These are phyloP conservation scores for Leishmania tarentolae DNA, from an alignment of 208 protist genomes.

Conservation along the genomic window DNA sequence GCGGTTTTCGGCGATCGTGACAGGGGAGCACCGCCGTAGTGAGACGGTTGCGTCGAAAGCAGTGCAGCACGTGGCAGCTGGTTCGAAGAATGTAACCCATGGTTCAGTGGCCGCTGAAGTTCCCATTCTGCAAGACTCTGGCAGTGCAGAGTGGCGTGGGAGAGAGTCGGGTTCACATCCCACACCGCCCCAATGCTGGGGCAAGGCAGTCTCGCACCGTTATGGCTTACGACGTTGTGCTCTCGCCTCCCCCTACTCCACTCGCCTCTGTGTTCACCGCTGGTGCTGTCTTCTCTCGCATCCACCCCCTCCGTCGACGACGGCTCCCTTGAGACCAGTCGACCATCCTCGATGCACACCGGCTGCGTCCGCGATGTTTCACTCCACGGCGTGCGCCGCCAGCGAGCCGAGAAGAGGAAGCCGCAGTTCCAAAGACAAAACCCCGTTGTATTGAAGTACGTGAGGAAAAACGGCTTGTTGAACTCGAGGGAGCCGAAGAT, in stretches of 20 bases:
- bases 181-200: background rate
- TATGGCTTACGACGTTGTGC: background rate
- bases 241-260: background rate
- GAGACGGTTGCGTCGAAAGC: background rate
- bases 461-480: conserved; percentile 91
- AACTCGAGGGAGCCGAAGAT: conserved; percentile 86
- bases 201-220: background rate
- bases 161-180: background rate
- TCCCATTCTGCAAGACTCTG: background rate
- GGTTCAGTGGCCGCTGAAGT: background rate
- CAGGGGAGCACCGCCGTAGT: background rate
- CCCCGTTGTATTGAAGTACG: conserved; percentile 89
- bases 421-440: conserved; percentile 89
- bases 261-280: background rate
- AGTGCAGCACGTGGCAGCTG: background rate
- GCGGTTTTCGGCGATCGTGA: background rate
- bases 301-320: conserved; percentile 3
- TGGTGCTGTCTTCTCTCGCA: background rate
- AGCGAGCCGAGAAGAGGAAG: conserved; percentile 58
- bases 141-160: background rate
- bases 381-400: conserved; percentile 60
- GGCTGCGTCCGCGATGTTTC: conserved; percentile 41
- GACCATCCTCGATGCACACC: conserved; percentile 59
- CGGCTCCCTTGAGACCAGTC: conserved; percentile 17
- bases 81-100: background rate